These are phyloP conservation scores for Angophora floribunda DNA, from an alignment of 345 rosid species.

Conservation along the genomic window DNA sequence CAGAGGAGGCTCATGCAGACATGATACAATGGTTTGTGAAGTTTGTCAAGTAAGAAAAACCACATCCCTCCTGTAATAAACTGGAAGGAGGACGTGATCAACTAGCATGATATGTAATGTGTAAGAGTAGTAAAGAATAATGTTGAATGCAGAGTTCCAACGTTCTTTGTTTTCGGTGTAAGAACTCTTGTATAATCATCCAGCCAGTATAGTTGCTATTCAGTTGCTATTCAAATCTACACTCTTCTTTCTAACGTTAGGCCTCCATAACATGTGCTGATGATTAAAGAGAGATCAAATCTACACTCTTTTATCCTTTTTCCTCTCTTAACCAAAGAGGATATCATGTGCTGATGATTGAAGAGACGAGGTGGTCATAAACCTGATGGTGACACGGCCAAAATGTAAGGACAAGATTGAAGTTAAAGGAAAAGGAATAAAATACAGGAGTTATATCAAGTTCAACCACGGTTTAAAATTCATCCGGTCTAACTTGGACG, in stretches of 20 bases:
- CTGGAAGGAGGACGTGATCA: not conserved
- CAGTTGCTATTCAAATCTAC: not conserved
- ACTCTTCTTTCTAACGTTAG: not conserved
- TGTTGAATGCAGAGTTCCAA: not conserved
- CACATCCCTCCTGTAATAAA: not conserved
- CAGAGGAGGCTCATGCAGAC: not conserved
- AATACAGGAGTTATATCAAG: too few species aligned
- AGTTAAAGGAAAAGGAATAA: too few species aligned
- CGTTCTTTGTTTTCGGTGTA: fast-evolving
- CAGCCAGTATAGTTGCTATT: fast-evolving
- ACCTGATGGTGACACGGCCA: too few species aligned
- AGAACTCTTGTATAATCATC: not conserved
- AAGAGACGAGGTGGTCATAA: too few species aligned
- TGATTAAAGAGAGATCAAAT: too few species aligned
- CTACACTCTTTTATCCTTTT: too few species aligned
- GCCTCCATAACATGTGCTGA: not conserved
- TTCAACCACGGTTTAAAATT: too few species aligned
- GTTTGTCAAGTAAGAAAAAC: not conserved
- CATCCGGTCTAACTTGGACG: too few species aligned
- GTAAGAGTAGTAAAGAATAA: not conserved
- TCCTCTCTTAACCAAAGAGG: too few species aligned
- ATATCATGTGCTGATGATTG: too few species aligned
- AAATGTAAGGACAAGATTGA: too few species aligned
- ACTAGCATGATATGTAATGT: not conserved
- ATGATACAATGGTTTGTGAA: not conserved